These are phyloP conservation scores for Apophysomyces trapeziformis DNA, from an alignment of 371 early-diverging fungal species.

Conservation along the genomic window DNA sequence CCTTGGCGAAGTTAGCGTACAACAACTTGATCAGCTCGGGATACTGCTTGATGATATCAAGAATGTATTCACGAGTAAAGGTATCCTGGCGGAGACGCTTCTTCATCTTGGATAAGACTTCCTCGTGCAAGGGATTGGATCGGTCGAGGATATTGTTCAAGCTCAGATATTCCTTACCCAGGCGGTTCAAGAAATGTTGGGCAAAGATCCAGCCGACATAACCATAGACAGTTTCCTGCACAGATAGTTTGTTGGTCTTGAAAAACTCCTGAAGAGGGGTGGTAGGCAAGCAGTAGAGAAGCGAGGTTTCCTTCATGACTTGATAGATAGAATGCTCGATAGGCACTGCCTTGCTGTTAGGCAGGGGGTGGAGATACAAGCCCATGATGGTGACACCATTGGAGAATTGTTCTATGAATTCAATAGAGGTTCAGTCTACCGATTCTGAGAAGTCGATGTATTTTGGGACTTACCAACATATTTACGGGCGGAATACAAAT, in stretches of 20 bases:
- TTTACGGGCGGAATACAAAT: conserved; percentile 93
- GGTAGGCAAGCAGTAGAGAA: conserved; percentile 95
- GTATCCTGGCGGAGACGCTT: conserved; percentile 96
- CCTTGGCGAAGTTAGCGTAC: conserved; percentile 94
- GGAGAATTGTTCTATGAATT: conserved; percentile 89
- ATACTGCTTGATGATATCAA: conserved; percentile 95
- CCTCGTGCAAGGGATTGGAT: conserved; percentile 83
- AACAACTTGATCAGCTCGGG: conserved; percentile 92
- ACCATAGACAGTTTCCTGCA: conserved; percentile 97
- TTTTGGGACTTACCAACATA: conserved; percentile 76
- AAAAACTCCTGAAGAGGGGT: conserved; percentile 96
- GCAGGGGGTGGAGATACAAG: conserved; percentile 87
- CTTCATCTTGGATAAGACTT: conserved; percentile 95
- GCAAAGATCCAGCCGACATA: conserved; percentile 96
- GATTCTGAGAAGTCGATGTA: neutral
- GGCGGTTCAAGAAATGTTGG: conserved; percentile 97
- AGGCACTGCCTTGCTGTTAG: conserved; percentile 78
- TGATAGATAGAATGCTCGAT: conserved; percentile 93
- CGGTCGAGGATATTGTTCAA: conserved; percentile 81
- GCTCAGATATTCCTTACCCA: conserved; percentile 91
- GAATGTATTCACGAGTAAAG: conserved; percentile 96
- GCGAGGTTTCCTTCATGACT: conserved; percentile 95
- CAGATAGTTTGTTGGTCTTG: conserved; percentile 87
- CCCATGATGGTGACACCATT: conserved; percentile 97
- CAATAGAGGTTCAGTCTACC: neutral